Conservation (phyloP, 2,329 filamentous ascomycete species). For the Beauveria sp. region DNA sequence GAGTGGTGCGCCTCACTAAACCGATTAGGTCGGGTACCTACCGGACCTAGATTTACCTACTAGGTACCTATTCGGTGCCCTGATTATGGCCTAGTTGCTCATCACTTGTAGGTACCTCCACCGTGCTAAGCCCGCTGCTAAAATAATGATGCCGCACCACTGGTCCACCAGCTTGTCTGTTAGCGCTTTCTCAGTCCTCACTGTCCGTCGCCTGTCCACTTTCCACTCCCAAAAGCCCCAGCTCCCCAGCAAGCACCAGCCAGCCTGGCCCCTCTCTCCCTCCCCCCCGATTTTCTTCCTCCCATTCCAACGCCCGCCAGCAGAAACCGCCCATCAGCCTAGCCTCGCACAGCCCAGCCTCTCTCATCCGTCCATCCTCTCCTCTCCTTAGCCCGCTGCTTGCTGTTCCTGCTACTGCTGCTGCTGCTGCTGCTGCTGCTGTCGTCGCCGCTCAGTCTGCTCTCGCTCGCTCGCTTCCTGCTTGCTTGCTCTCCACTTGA, state of each 20-base stretch:
- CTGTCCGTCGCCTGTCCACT: neutral
- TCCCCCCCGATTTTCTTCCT: neutral
- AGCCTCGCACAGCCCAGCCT: neutral
- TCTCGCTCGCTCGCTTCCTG: neutral
- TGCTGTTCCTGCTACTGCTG: neutral
- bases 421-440: neutral
- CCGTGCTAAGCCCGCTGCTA: no score
- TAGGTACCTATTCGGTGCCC: no score
- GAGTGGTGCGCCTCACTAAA: no score
- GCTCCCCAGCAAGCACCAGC: neutral
- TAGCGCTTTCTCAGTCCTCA: no score
- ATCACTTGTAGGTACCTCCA: no score
- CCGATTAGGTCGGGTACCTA: no score
- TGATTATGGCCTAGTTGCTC: no score
- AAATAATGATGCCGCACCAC: no score
- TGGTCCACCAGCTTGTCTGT: no score
- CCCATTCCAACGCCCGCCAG: conserved; percentile 2
- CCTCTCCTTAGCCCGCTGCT: neutral
- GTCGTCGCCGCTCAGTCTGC: neutral
- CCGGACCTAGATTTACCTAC: no score
- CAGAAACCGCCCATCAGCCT: neutral
- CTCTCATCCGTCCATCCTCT: conserved; percentile 2
- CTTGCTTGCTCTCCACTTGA: conserved; percentile 1
- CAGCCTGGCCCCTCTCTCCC: neutral
- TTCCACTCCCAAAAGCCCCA: neutral